Evolutionary conservation across 176 grass and related monocot genomes (phyloP).

Genomic region (Carex myosuroides): DNA sequence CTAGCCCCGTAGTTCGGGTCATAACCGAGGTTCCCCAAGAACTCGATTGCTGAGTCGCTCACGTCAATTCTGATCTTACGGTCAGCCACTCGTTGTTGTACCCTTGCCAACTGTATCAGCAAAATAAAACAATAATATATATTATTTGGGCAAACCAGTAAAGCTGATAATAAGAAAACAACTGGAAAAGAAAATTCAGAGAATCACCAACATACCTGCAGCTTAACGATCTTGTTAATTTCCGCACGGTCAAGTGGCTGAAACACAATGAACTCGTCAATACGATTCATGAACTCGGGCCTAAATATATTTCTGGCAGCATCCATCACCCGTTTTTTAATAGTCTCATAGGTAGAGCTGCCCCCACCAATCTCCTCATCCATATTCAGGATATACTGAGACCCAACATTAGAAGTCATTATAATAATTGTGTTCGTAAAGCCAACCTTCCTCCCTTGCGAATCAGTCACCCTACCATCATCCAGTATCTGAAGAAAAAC

Average conservation of each 20-base stretch:
- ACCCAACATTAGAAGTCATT: slow-evolving; percentile 98
- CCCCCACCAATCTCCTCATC: slow-evolving; percentile 53
- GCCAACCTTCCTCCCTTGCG: slow-evolving; percentile 81
- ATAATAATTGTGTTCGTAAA: slow-evolving; percentile 90
- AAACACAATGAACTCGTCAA: slow-evolving; percentile 97
- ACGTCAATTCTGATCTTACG: slow-evolving; percentile 79
- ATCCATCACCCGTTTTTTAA: slow-evolving; percentile 94
- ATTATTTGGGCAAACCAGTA: neutral
- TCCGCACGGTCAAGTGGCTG: slow-evolving; percentile 73
- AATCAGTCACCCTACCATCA: slow-evolving; percentile 91
- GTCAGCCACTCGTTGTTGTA: slow-evolving; percentile 82
- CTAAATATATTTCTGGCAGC: slow-evolving; percentile 89
- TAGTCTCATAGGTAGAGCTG: slow-evolving; percentile 56
- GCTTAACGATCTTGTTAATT: slow-evolving; percentile 74
- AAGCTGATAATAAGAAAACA: neutral
- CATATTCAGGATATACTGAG: slow-evolving; percentile 95
- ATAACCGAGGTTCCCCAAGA: slow-evolving; percentile 77
- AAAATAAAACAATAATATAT: slow-evolving; percentile 1
- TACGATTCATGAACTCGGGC: slow-evolving; percentile 94
- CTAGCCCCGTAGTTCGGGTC: slow-evolving; percentile 94
- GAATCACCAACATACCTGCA: slow-evolving; percentile 53
- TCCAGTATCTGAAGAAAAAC: slow-evolving; percentile 94
- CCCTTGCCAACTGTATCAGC: slow-evolving; percentile 55
- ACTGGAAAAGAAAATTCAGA: neutral
- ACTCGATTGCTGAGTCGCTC: slow-evolving; percentile 51